Evolutionary conservation across 2,329 filamentous ascomycete species (phyloP).

Genomic region (Botrytis medusae): DNA sequence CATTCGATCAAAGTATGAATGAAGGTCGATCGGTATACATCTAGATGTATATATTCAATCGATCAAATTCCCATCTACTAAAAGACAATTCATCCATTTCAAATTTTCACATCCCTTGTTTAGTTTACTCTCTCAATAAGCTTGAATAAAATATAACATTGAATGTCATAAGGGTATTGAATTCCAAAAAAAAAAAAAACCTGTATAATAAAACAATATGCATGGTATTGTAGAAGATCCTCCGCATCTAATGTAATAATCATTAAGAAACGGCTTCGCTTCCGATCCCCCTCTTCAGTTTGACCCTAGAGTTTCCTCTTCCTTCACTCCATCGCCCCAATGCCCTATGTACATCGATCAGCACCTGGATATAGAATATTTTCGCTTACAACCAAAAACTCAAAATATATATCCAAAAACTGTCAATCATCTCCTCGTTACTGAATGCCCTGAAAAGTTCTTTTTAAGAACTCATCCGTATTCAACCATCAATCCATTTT

Average conservation of each 20-base stretch:
- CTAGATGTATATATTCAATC: no score
- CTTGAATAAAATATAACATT: not conserved
- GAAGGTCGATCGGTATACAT: no score
- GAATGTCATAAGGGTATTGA: not conserved
- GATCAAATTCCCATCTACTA: not conserved
- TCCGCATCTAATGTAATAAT: not conserved
- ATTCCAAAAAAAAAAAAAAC: not conserved
- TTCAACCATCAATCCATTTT: conserved; percentile 3
- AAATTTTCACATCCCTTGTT: not conserved
- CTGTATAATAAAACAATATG: not conserved
- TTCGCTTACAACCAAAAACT: not conserved
- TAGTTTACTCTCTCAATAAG: not conserved
- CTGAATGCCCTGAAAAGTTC: not conserved
- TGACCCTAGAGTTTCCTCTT: not conserved
- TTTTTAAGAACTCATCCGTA: not conserved
- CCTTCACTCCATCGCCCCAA: not conserved
- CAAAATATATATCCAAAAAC: not conserved
- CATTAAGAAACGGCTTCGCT: not conserved
- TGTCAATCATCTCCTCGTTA: not conserved
- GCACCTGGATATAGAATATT: not conserved
- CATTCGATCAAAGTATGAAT: no score
- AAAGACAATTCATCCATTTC: not conserved
- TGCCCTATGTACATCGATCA: conserved; percentile 11
- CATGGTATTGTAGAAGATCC: not conserved
- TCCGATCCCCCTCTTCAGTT: not conserved